phyloP scores from a whole-genome alignment of 2,329 filamentous ascomycete species.

The Colletotrichum endophyticum region DNA sequence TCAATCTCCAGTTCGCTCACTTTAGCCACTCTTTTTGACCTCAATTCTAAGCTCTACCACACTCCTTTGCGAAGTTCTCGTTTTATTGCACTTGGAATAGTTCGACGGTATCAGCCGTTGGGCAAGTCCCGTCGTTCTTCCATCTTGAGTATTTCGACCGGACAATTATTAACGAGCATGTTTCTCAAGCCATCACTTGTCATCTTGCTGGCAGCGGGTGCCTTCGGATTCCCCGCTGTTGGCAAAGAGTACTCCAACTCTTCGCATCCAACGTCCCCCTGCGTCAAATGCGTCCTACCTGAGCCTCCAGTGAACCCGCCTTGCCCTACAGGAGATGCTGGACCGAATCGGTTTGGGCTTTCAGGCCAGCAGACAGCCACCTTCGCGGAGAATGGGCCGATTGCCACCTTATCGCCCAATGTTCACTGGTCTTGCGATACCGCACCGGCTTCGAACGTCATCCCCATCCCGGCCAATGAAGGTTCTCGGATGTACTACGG shows the following conservation, averaged over 20 bases:
- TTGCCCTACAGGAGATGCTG: not conserved
- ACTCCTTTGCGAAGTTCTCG: not conserved
- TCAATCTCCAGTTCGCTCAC: not conserved
- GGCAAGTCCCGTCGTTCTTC: not conserved
- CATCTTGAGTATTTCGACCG: not conserved
- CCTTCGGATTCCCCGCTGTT: not conserved
- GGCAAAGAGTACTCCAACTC: not conserved
- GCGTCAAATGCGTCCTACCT: not conserved
- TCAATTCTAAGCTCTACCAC: rapidly evolving
- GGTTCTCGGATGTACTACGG: conserved; percentile 29
- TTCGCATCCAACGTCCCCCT: not conserved
- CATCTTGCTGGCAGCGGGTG: not conserved
- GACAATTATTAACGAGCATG: not conserved
- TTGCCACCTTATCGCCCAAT: not conserved
- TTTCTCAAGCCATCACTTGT: not conserved
- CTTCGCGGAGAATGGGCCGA: not conserved
- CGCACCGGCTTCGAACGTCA: conserved; percentile 23
- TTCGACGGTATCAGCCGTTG: not conserved
- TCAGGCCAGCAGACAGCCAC: not conserved
- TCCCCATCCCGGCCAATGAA: conserved; percentile 24
- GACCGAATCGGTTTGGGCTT: not conserved
- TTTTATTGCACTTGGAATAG: not conserved
- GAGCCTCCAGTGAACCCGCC: not conserved
- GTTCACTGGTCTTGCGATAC: conserved; percentile 31
- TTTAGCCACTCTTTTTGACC: not conserved